phyloP scores from a whole-genome alignment of 2,329 filamentous ascomycete species.

The Sporothrix mexicana region DNA sequence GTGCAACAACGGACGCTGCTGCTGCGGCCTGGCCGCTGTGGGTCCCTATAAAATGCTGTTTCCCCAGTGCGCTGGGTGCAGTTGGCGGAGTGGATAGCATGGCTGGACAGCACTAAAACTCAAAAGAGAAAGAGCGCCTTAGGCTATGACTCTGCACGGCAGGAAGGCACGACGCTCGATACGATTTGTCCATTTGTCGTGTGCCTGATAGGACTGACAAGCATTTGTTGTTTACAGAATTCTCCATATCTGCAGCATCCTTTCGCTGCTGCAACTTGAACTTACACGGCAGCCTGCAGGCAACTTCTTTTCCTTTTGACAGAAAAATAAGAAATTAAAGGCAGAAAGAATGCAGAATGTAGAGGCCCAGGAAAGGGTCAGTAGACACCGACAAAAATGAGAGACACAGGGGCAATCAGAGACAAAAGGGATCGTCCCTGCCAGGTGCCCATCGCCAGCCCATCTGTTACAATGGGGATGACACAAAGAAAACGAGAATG shows the following conservation, averaged over 20 bases:
- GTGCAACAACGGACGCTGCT: conserved; percentile 26
- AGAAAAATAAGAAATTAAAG: not conserved
- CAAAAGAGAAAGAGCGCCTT: not conserved
- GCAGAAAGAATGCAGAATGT: not conserved
- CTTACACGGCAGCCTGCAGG: conserved; percentile 29
- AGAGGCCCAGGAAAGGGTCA: not conserved
- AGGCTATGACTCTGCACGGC: conserved; percentile 18
- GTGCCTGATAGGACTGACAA: conserved; percentile 23
- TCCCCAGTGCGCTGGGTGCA: conserved; percentile 3
- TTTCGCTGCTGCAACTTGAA: not conserved
- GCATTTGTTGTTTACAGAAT: not conserved
- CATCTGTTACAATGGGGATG: conserved; percentile 23
- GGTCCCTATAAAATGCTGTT: not conserved
- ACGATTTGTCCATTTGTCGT: not conserved
- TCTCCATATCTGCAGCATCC: not conserved
- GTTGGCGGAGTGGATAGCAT: not conserved
- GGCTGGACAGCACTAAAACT: conserved; percentile 2
- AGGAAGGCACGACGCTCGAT: not conserved
- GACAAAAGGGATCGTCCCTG: not conserved
- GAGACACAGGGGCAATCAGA: conserved; percentile 2
- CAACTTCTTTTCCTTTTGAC: not conserved
- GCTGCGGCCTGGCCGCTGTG: conserved; percentile 23
- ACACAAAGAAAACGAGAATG: conserved; percentile 24
- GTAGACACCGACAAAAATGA: not conserved
- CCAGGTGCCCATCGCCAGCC: not conserved